Conservation (phyloP, 805 yeast species). For the Spathaspora girioi region DNA sequence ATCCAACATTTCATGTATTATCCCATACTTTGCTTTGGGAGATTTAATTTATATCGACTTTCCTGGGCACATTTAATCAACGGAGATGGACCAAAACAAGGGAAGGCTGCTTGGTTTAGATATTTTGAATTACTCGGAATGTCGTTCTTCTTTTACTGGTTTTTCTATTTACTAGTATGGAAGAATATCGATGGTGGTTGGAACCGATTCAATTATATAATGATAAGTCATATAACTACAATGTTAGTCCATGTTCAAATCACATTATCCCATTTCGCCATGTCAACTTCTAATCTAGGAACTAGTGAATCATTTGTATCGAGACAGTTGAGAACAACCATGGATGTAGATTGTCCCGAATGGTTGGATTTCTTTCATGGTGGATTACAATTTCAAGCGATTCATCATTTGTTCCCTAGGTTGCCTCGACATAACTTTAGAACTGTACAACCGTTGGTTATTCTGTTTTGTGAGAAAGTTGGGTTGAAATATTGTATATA, state of each 20-base stretch:
- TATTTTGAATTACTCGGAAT: constrained; percentile 74
- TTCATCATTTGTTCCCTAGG: constrained; percentile 87
- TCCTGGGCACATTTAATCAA: constrained; percentile 72
- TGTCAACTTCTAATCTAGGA: constrained; percentile 88
- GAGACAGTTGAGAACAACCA: constrained; percentile 82
- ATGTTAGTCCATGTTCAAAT: constrained; percentile 95
- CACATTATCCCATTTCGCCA: constrained; percentile 85
- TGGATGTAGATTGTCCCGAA: constrained; percentile 92
- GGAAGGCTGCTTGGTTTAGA: constrained; percentile 84
- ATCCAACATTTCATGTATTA: constrained; percentile 71
- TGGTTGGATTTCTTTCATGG: constrained; percentile 93
- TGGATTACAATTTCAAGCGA: constrained; percentile 87
- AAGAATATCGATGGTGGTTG: constrained; percentile 49
- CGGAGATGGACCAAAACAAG: constrained; percentile 78
- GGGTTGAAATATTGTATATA: constrained; percentile 81
- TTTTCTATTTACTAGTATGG: constrained; percentile 59
- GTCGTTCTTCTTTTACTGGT: constrained; percentile 74
- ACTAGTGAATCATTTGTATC: constrained; percentile 73
- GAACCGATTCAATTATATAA: constrained; percentile 54
- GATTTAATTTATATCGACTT: constrained; percentile 78
- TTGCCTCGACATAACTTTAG: constrained; percentile 86
- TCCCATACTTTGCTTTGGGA: constrained; percentile 75
- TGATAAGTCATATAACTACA: constrained; percentile 75
- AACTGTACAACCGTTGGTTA: constrained; percentile 65
- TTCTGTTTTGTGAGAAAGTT: constrained; percentile 69